Evolutionary conservation across 2,329 filamentous ascomycete species (phyloP), one percentile per base, ranked within the genome.

Genomic region (Aurifilum marmelostoma): DNA sequence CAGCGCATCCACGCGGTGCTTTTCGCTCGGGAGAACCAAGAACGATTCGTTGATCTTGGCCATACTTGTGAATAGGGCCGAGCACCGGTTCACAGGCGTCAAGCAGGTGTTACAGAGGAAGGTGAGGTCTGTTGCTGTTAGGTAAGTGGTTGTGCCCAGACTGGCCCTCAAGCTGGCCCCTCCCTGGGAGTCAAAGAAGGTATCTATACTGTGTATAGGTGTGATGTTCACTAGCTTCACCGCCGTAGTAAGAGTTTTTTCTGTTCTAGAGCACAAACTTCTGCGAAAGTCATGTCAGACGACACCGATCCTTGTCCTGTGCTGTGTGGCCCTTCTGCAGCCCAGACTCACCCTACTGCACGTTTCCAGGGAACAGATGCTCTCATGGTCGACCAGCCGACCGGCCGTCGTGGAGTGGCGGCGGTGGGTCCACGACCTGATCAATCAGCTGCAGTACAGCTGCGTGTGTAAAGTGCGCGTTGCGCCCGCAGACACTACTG

Each of bases 331-430:
- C 32, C 29, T 21, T 37, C 24, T 37, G 56, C 56, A 12, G 21
- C 18, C 27, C 32, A 52, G 27, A 24, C 62, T 24, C n/a, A 21
- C 27, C 24, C 62, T 63, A 52, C 62, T 63, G 62, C 27, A 63
- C 62, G 27, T 29, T 18, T 43, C 27, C 43, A 47, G 43, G 43
- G 43, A 34, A 34, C 61, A 63, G 29, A n/a, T 59, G 18, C 16
- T 3, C 8, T 3, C 8, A 58, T 9, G 29, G 32, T 59, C 16
- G 56, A 11, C 29, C 56, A 59, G n/a, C 56, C 29, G 32, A 37
- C 56, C 29, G 32, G 56, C 56, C 37, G 56, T 37, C 27, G 56
- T 59, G 56, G 56, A 21, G 18, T n/a, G 32, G 56, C 11, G 32
- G 56, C 21, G 18, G 56, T n/a, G 21, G 29, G 56, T 7, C 56